Conservation (phyloP, 371 early-diverging fungal species). For the Chytridium lagenaria region DNA sequence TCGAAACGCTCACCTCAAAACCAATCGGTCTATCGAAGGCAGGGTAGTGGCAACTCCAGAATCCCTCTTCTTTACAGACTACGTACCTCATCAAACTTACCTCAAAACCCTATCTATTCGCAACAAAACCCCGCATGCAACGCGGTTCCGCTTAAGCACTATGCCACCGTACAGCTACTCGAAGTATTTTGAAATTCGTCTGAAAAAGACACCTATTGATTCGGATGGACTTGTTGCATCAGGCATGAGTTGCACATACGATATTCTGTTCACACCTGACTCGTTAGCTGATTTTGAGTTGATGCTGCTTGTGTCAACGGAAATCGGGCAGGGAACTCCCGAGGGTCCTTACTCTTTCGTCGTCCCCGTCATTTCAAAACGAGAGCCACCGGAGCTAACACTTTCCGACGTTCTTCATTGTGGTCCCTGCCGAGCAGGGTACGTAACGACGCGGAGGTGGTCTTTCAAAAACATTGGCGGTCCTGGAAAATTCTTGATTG, state of each 20-base stretch:
- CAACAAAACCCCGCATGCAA: constrained; percentile 48
- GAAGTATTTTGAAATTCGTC: constrained; percentile 37
- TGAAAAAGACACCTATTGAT: constrained; percentile 51
- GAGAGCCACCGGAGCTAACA: constrained; percentile 48
- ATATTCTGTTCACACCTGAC: constrained; percentile 47
- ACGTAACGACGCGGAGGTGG: constrained; percentile 38
- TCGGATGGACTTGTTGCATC: constrained; percentile 60
- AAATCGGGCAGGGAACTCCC: constrained; percentile 19
- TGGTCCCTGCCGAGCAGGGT: constrained; percentile 53
- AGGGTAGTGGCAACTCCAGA: constrained; percentile 47
- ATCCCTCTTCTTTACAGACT: constrained; percentile 48
- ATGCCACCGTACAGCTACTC: constrained; percentile 44
- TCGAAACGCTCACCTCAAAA: background rate
- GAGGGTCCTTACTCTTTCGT: constrained; percentile 19
- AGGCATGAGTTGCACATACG: constrained; percentile 50
- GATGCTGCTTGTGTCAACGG: constrained; percentile 44
- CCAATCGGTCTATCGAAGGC: constrained; percentile 10
- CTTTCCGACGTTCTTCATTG: constrained; percentile 49
- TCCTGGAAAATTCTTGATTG: constrained; percentile 48
- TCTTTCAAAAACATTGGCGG: constrained; percentile 50
- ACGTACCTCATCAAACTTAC: constrained; percentile 48
- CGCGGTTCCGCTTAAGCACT: constrained; percentile 45
- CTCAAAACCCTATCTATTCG: constrained; percentile 45
- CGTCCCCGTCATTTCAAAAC: constrained; percentile 37
- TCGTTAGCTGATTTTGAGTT: constrained; percentile 47